Conservation (phyloP, 192 early-diverging fungal species). For the Coemansia sp. region DNA sequence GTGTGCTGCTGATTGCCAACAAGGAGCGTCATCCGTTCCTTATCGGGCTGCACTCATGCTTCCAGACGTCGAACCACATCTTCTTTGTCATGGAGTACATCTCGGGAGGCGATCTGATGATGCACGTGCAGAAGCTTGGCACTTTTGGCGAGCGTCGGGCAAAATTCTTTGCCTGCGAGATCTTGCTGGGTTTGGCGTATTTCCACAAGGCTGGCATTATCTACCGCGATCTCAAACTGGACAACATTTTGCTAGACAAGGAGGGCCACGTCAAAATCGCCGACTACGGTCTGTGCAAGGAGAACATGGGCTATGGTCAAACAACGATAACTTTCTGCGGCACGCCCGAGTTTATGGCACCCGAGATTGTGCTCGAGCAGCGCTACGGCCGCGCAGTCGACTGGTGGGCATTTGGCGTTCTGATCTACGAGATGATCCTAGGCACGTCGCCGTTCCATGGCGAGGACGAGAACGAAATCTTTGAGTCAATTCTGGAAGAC, state of each 20-base stretch:
- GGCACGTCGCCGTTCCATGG: conserved; percentile 93
- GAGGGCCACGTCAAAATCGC: conserved; percentile 98
- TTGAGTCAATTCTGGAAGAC: conserved; percentile 94
- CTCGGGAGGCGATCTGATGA: conserved; percentile 96
- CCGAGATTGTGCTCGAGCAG: conserved; percentile 94
- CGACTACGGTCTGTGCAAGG: conserved; percentile 99
- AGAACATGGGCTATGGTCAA: conserved; percentile 83
- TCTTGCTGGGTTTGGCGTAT: conserved; percentile 91
- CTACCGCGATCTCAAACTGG: conserved; percentile 96
- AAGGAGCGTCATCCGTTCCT: conserved; percentile 91
- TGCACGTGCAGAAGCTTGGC: conserved; percentile 91
- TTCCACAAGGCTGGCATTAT: conserved; percentile 93
- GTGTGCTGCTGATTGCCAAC: conserved; percentile 91
- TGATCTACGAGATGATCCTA: conserved; percentile 89
- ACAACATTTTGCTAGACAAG: conserved; percentile 88
- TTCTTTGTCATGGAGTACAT: conserved; percentile 99
- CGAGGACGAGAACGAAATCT: conserved; percentile 97
- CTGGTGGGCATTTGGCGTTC: conserved; percentile 96
- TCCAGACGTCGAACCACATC: conserved; percentile 90
- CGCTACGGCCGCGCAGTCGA: conserved; percentile 95
- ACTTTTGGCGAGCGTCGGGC: conserved; percentile 87
- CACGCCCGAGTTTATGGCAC: conserved; percentile 99
- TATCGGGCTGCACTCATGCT: conserved; percentile 93
- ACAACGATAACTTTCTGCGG: conserved; percentile 97
- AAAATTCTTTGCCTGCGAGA: conserved; percentile 96